These are phyloP conservation scores for Umbelopsis vinacea DNA, from an alignment of 192 early-diverging fungal species.

Conservation along the genomic window DNA sequence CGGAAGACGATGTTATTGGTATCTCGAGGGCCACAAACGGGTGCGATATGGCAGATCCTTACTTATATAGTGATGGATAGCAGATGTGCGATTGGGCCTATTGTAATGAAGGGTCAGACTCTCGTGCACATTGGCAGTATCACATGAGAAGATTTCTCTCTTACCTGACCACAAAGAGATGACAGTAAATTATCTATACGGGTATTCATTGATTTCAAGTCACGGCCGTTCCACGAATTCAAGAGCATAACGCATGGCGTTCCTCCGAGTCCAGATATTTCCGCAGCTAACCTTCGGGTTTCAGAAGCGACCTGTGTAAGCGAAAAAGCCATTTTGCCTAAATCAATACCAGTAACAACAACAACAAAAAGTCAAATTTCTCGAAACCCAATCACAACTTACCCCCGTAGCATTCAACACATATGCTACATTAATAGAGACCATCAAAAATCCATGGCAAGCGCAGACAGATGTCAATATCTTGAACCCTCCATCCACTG, in stretches of 20 bases:
- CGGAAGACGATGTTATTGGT: neutral
- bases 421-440: conserved; percentile 15
- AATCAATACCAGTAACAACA: neutral
- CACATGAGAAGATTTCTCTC: neutral
- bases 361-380: neutral
- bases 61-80: conserved; percentile 16
- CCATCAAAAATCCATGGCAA: conserved; percentile 18
- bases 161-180: conserved; percentile 19
- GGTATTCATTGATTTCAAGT: neutral
- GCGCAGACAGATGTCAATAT: conserved; percentile 14
- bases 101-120: neutral
- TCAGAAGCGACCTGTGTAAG: conserved; percentile 14
- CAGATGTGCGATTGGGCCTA: conserved; percentile 12
- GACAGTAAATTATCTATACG: conserved; percentile 17
- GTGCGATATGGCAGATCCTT: neutral
- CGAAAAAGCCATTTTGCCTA: neutral
- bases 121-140: neutral
- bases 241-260: neutral
- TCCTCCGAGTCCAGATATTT: conserved; percentile 10
- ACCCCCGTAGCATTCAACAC: conserved; percentile 13
- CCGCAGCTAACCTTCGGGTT: conserved; percentile 18
- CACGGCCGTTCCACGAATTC: conserved; percentile 4
- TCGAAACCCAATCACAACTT: neutral
- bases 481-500: neutral
- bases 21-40: neutral